Conservation (phyloP, 768 basidiomycete genomes). For the Sarcodon sp. region DNA sequence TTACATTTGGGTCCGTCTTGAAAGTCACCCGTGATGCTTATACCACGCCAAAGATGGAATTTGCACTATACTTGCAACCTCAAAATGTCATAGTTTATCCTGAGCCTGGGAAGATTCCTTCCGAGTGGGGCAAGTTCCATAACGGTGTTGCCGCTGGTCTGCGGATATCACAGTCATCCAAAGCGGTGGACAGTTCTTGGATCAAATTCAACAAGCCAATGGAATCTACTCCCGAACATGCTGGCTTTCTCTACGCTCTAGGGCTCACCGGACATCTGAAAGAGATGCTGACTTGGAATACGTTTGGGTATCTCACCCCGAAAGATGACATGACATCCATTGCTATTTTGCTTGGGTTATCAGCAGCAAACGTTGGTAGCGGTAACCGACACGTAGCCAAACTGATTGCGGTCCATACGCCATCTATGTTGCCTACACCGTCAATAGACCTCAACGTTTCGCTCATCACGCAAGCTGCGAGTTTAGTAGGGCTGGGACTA, state of each 20-base stretch:
- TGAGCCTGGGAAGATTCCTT: slow-evolving; percentile 59
- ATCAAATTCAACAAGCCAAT: slow-evolving; percentile 91
- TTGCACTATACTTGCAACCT: slow-evolving; percentile 61
- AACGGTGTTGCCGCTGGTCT: slow-evolving; percentile 92
- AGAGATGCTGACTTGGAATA: slow-evolving; percentile 89
- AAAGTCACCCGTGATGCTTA: slow-evolving; percentile 71
- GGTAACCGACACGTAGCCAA: slow-evolving; percentile 84
- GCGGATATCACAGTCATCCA: slow-evolving; percentile 63
- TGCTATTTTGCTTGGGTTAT: slow-evolving; percentile 85
- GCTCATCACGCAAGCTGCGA: slow-evolving; percentile 81
- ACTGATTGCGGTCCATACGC: slow-evolving; percentile 84
- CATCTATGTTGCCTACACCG: slow-evolving; percentile 81
- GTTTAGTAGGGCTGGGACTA: slow-evolving; percentile 77
- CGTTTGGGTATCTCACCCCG: slow-evolving; percentile 88
- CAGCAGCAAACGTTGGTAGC: slow-evolving; percentile 81
- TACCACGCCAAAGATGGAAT: slow-evolving; percentile 69
- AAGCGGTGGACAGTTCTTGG: slow-evolving; percentile 85
- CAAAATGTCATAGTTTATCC: slow-evolving; percentile 50
- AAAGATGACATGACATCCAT: slow-evolving; percentile 95
- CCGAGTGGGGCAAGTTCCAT: slow-evolving; percentile 97
- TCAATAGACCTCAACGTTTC: slow-evolving; percentile 84
- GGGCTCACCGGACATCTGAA: slow-evolving; percentile 87
- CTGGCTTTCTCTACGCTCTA: slow-evolving; percentile 89
- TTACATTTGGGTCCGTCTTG: slow-evolving; percentile 76
- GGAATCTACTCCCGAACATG: slow-evolving; percentile 85